A percentile compares a stretch with the other conserved stretches of the same genome.
Evolutionary conservation across 768 basidiomycete genomes (phyloP).

Genomic region (Scleroderma citrinum): DNA sequence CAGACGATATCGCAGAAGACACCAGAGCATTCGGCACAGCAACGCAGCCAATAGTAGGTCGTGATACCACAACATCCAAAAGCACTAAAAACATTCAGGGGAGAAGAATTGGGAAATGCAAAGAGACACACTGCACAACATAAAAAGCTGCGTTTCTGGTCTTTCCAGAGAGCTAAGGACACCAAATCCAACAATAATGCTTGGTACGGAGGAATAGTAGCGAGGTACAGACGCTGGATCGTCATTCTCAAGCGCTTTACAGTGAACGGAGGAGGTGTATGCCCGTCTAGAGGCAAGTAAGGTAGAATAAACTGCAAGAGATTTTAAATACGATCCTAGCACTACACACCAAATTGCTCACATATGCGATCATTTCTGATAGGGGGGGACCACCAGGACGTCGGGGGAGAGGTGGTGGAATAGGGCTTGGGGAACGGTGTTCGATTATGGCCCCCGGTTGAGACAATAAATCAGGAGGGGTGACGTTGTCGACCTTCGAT

Average conservation of each 20-base stretch:
- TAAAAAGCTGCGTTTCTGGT: constrained; percentile 38
- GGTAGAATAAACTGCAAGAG: constrained; percentile 40
- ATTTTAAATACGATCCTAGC: not conserved
- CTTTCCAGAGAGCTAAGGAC: constrained; percentile 51
- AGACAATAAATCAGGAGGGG: constrained; percentile 14
- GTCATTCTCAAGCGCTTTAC: constrained; percentile 47
- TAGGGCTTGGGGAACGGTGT: constrained; percentile 1
- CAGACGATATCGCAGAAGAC: constrained; percentile 43
- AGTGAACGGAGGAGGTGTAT: constrained; percentile 43
- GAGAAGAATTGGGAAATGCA: not conserved
- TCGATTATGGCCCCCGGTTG: not conserved
- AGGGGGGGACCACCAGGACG: constrained; percentile 14
- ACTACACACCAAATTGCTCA: constrained; percentile 11
- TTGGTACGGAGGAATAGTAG: constrained; percentile 43
- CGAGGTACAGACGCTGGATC: constrained; percentile 50
- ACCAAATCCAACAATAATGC: constrained; percentile 36
- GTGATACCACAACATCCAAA: constrained; percentile 61
- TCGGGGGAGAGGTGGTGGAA: constrained; percentile 5
- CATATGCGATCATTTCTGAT: constrained; percentile 21
- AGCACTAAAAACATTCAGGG: constrained; percentile 36
- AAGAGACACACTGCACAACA: constrained; percentile 45
- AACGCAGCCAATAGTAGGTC: constrained; percentile 50
- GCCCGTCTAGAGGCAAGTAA: constrained; percentile 37
- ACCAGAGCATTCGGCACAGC: constrained; percentile 41
- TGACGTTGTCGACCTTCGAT: constrained; percentile 17